A percentile compares a stretch with the other conserved stretches of the same genome.
These are phyloP conservation scores for Suillus sp. DNA, from an alignment of 768 basidiomycete species.

Conservation along the genomic window DNA sequence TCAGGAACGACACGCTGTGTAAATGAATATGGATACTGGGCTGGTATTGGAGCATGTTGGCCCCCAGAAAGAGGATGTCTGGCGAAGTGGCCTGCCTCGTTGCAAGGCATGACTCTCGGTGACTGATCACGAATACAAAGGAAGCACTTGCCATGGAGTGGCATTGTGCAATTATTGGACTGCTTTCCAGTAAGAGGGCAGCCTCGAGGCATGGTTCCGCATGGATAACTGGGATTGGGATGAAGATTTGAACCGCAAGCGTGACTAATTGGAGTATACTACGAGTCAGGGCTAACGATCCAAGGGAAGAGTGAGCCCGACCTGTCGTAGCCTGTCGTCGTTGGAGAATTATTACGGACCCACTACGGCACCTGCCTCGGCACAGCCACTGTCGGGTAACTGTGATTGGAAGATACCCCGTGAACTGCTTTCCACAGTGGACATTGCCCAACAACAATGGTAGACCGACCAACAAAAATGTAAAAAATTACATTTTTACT, in stretches of 20 bases:
- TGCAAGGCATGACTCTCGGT: slow-evolving; percentile 3
- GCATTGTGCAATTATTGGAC: background rate
- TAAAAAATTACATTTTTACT: background rate
- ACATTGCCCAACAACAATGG: background rate
- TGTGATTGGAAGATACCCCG: slow-evolving; percentile 14
- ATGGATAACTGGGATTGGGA: background rate
- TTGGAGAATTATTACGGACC: background rate
- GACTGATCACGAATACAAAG: slow-evolving; percentile 4
- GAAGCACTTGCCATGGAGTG: slow-evolving; percentile 1
- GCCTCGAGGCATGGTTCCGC: slow-evolving; percentile 6
- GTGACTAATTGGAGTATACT: slow-evolving; percentile 1
- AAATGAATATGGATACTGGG: slow-evolving; percentile 1
- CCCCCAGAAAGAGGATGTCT: slow-evolving; percentile 11
- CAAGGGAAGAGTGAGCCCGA: background rate
- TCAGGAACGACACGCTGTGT: slow-evolving; percentile 7
- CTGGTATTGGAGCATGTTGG: background rate
- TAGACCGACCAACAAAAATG: background rate
- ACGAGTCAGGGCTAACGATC: background rate
- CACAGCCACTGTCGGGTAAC: slow-evolving; percentile 15
- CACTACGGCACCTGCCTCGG: background rate
- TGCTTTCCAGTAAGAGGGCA: background rate
- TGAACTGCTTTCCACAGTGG: slow-evolving; percentile 2
- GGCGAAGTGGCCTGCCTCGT: slow-evolving; percentile 12
- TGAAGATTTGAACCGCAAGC: background rate
- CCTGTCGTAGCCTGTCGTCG: background rate